These are phyloP conservation scores for Rubia occidens DNA, from an alignment of 305 asterid genomes.

Conservation along the genomic window DNA sequence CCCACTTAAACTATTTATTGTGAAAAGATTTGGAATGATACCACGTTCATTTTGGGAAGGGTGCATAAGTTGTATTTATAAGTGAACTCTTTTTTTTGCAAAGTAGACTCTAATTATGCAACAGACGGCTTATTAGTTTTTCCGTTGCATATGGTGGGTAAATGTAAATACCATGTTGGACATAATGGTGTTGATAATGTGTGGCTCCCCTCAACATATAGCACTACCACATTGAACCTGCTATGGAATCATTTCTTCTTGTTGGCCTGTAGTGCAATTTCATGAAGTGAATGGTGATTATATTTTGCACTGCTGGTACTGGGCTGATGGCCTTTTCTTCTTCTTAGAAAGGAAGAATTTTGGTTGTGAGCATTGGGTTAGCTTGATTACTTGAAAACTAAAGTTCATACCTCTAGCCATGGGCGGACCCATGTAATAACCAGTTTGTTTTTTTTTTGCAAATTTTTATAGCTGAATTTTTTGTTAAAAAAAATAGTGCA, in stretches of 20 bases:
- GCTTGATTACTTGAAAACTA: not conserved
- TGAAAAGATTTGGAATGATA: too few relatives aligned
- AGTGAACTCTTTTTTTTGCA: not conserved
- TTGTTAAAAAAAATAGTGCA: too few relatives aligned
- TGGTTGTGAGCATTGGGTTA: not conserved
- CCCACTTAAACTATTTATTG: not conserved
- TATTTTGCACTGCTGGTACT: not conserved
- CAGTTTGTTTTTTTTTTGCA: too few relatives aligned
- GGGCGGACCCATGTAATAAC: too few relatives aligned
- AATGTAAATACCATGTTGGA: not conserved
- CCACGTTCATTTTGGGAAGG: not conserved
- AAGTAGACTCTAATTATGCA: not conserved
- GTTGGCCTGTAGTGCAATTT: not conserved
- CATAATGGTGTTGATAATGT: not conserved
- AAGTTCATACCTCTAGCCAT: not conserved
- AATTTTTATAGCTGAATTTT: too few relatives aligned
- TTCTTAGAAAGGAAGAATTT: not conserved
- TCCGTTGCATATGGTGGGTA: not conserved
- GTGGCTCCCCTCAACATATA: not conserved
- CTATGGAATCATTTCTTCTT: not conserved
- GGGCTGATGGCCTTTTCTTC: constrained; percentile 2
- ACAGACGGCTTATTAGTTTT: not conserved
- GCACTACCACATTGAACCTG: not conserved
- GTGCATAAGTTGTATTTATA: not conserved
- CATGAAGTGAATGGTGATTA: not conserved